These are phyloP conservation scores for Phytophthora pistaciae DNA, from an alignment of 352 stramenopile genomes.

Conservation along the genomic window DNA sequence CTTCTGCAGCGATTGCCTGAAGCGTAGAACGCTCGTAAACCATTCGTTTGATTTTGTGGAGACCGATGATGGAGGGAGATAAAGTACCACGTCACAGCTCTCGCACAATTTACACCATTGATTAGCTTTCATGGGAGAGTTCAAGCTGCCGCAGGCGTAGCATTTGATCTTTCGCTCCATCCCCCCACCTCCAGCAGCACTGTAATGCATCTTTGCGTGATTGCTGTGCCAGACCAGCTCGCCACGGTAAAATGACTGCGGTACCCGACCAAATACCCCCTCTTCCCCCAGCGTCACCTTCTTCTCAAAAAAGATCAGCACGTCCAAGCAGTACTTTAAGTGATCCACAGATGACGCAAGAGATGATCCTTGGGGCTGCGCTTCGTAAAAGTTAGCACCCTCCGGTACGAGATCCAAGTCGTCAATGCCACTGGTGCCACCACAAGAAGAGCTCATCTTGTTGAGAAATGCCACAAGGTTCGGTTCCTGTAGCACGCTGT, in stretches of 20 bases:
- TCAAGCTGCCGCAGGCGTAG: constrained; percentile 78
- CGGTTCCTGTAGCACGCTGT: constrained; percentile 77
- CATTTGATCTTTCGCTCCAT: constrained; percentile 78
- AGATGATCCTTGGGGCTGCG: constrained; percentile 51
- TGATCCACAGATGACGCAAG: constrained; percentile 75
- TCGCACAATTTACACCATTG: constrained; percentile 83
- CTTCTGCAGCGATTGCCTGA: constrained; percentile 81
- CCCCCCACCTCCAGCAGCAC: constrained; percentile 32
- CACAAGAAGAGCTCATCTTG: constrained; percentile 71
- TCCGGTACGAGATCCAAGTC: constrained; percentile 74
- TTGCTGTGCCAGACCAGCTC: constrained; percentile 77
- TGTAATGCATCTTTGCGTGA: constrained; percentile 42
- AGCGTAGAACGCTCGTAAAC: constrained; percentile 77
- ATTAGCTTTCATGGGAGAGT: constrained; percentile 68
- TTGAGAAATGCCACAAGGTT: constrained; percentile 73
- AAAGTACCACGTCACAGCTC: constrained; percentile 79
- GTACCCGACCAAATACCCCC: constrained; percentile 72
- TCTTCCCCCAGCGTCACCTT: constrained; percentile 79
- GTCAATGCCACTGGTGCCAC: constrained; percentile 29
- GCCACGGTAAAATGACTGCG: constrained; percentile 80
- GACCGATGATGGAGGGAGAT: constrained; percentile 80
- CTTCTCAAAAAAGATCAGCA: constrained; percentile 90
- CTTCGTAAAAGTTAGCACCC: constrained; percentile 78
- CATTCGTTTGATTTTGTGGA: constrained; percentile 85
- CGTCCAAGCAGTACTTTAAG: constrained; percentile 85